phyloP scores from a whole-genome alignment of 2,329 filamentous ascomycete genomes.

The Fusarium compactum region DNA sequence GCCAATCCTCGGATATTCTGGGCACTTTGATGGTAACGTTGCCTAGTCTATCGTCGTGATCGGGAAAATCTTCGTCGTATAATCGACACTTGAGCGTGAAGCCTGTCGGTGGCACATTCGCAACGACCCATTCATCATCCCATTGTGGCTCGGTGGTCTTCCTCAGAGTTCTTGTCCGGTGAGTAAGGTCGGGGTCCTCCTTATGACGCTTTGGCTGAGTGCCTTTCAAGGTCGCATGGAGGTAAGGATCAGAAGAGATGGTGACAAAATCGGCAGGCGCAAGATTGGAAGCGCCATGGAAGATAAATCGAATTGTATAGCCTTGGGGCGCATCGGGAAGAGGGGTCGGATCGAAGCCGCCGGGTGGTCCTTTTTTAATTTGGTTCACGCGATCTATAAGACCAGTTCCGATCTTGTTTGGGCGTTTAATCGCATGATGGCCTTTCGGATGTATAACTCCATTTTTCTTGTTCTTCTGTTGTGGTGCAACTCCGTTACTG shows the following conservation, averaged over 20 bases:
- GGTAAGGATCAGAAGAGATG: conserved; percentile 85
- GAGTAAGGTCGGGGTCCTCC: conserved; percentile 80
- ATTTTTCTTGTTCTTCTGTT: conserved; percentile 14
- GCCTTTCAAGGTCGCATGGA: conserved; percentile 80
- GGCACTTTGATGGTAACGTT: conserved; percentile 80
- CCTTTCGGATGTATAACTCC: conserved; percentile 17
- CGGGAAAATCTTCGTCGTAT: conserved; percentile 89
- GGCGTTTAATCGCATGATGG: conserved; percentile 23
- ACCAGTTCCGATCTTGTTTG: conserved; percentile 27
- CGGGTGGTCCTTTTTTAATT: conserved; percentile 65
- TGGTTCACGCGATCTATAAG: conserved; percentile 46
- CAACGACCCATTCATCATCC: conserved; percentile 89
- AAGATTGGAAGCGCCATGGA: conserved; percentile 84
- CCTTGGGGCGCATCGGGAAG: conserved; percentile 80
- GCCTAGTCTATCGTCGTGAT: conserved; percentile 88
- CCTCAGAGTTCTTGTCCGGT: conserved; percentile 82
- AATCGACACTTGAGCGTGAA: conserved; percentile 88
- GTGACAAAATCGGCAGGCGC: conserved; percentile 84
- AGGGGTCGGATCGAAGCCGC: conserved; percentile 84
- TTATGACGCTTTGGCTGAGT: conserved; percentile 81
- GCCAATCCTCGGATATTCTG: conserved; percentile 73
- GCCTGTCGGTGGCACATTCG: conserved; percentile 83
- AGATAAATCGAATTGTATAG: conserved; percentile 86
- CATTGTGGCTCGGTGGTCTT: conserved; percentile 80
- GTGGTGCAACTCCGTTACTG: conserved; percentile 11